Conservation (phyloP, 176 grass and related monocot genomes). For the Echinochloa phyllopogon region DNA sequence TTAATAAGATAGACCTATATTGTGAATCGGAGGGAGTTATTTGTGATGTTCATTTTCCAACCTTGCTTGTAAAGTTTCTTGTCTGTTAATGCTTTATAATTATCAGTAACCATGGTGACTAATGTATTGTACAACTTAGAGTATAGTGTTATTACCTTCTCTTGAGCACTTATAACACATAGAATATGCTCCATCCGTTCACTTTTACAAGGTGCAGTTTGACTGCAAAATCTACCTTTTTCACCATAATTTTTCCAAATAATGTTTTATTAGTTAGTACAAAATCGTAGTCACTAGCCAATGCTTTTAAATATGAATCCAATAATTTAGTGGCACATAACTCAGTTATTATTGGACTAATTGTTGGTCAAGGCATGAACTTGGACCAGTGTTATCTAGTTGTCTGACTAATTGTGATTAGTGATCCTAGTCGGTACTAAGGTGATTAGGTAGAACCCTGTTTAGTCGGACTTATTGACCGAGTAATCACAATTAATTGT, state of each 20-base stretch:
- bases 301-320: neutral
- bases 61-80: neutral
- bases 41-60: neutral
- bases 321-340: neutral
- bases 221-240: too few species aligned
- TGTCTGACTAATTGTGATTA: too few species aligned
- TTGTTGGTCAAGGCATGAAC: neutral
- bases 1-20: too few species aligned
- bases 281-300: neutral
- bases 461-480: too few species aligned
- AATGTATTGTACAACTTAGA: too few species aligned
- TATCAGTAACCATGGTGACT: neutral
- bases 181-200: neutral
- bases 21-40: neutral
- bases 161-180: too few species aligned
- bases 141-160: too few species aligned
- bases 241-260: too few species aligned
- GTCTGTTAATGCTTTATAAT: neutral
- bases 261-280: neutral
- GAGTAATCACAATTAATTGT: too few species aligned
- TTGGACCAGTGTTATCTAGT: neutral
- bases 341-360: neutral
- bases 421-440: too few species aligned
- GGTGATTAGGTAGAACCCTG: too few species aligned
- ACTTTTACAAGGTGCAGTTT: neutral